Percentiles rank a stretch among this genome's conserved stretches.
These are phyloP conservation scores for Trichoderma endophyticum DNA, from an alignment of 2,329 filamentous ascomycete species.

Conservation along the genomic window DNA sequence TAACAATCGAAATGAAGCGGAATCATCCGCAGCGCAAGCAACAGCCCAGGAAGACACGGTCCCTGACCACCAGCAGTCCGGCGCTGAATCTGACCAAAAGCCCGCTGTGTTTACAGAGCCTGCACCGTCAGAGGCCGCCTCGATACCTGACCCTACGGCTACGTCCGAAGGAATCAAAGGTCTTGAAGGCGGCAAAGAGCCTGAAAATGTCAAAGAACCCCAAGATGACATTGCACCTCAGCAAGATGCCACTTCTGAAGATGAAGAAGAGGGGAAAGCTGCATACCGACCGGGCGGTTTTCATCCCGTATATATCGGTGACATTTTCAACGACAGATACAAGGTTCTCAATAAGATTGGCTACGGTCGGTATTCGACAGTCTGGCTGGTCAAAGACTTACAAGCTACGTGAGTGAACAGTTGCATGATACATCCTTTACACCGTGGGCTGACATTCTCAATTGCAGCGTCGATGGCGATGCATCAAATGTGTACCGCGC, in stretches of 20 bases:
- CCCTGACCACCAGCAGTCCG: too few species aligned
- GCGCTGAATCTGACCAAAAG: too few species aligned
- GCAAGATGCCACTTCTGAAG: neutral
- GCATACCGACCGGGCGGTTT: constrained; percentile 19
- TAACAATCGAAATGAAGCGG: too few species aligned
- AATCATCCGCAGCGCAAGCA: too few species aligned
- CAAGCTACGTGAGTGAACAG: neutral
- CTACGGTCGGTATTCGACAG: constrained; percentile 23
- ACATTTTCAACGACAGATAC: constrained; percentile 17
- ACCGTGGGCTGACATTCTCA: neutral
- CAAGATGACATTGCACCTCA: too few species aligned
- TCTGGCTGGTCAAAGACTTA: constrained; percentile 22
- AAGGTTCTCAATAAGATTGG: constrained; percentile 23
- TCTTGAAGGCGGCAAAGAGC: too few species aligned
- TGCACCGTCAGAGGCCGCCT: too few species aligned
- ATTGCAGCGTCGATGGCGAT: neutral
- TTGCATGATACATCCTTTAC: neutral
- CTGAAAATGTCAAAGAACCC: too few species aligned
- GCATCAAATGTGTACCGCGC: neutral
- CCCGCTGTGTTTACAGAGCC: too few species aligned
- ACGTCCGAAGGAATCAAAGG: too few species aligned
- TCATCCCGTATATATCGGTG: constrained; percentile 23
- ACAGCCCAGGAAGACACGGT: too few species aligned
- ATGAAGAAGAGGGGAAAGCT: neutral
- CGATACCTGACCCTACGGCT: too few species aligned